Evolutionary conservation across 2,329 filamentous ascomycete species (phyloP).

Genomic region (Biscogniauxia marginata): DNA sequence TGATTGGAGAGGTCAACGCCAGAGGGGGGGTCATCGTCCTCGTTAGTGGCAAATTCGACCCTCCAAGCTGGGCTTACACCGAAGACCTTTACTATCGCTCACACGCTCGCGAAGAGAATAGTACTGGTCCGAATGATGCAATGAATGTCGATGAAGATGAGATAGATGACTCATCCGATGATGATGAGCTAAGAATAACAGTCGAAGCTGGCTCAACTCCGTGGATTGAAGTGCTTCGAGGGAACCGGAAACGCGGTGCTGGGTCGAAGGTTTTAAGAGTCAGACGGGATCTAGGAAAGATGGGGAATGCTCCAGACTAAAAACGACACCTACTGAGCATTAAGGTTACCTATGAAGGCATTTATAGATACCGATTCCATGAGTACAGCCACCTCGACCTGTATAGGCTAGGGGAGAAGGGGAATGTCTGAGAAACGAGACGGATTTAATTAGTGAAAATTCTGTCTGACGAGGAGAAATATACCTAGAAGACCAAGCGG

Average conservation of each 20-base stretch:
- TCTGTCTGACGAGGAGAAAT: too few species aligned
- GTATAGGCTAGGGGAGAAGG: too few species aligned
- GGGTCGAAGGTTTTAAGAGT: constrained; percentile 64
- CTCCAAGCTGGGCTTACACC: constrained; percentile 67
- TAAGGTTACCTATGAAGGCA: too few species aligned
- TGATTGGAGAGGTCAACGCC: constrained; percentile 40
- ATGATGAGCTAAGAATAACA: constrained; percentile 5
- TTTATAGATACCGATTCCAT: too few species aligned
- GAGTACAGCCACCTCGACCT: too few species aligned
- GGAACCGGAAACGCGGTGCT: constrained; percentile 53
- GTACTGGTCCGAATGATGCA: constrained; percentile 19
- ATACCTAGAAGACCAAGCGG: too few species aligned
- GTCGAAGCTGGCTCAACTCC: constrained; percentile 39
- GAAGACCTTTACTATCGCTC: constrained; percentile 54
- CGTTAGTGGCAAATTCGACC: constrained; percentile 66
- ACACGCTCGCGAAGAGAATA: constrained; percentile 20
- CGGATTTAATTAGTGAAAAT: too few species aligned
- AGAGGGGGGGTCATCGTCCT: constrained; percentile 56
- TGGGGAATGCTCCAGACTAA: constrained; percentile 18
- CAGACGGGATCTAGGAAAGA: constrained; percentile 58
- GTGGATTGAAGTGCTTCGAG: constrained; percentile 59
- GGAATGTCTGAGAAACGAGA: too few species aligned
- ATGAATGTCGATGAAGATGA: constrained; percentile 37
- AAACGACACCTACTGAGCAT: neutral
- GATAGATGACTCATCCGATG: constrained; percentile 29